These are phyloP conservation scores for Trebouxia sp. DNA, from an alignment of 139 green algal species.

Conservation along the genomic window DNA sequence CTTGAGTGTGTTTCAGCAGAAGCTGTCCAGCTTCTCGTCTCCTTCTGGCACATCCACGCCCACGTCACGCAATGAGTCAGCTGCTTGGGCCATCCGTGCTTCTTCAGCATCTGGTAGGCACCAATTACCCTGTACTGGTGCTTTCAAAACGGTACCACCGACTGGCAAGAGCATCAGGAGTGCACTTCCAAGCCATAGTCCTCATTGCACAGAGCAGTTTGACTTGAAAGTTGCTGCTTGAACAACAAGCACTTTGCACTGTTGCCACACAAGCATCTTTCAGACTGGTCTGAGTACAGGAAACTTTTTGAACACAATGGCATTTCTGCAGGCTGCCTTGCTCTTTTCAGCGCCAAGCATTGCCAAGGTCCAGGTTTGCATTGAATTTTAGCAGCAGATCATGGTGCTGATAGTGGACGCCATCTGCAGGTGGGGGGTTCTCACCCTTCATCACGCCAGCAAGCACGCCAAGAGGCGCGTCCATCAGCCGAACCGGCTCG, in stretches of 20 bases:
- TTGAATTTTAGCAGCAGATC: neutral
- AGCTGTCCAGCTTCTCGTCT: constrained; percentile 24
- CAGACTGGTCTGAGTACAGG: neutral
- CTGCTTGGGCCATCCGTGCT: constrained; percentile 21
- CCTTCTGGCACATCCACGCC: constrained; percentile 22
- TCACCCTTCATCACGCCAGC: constrained; percentile 27
- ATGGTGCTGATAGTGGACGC: neutral
- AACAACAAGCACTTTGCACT: neutral
- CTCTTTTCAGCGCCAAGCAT: neutral
- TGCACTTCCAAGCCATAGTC: no score
- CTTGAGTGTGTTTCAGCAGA: constrained; percentile 28
- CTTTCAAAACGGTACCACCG: no score
- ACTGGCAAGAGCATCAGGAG: no score
- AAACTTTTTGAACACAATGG: neutral
- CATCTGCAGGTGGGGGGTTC: neutral
- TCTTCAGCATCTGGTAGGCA: constrained; percentile 15
- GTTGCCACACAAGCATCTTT: neutral
- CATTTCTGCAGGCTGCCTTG: neutral
- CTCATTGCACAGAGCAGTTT: neutral
- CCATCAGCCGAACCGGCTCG: constrained; percentile 3
- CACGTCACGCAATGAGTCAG: constrained; percentile 19
- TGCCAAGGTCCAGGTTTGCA: neutral
- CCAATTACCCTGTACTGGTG: neutral
- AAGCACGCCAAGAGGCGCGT: neutral
- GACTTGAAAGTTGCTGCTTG: neutral